A percentile compares a stretch with the other conserved stretches of the same genome.
phyloP scores from a whole-genome alignment of 176 grass and related monocot genomes.

The Olyra latifolia region DNA sequence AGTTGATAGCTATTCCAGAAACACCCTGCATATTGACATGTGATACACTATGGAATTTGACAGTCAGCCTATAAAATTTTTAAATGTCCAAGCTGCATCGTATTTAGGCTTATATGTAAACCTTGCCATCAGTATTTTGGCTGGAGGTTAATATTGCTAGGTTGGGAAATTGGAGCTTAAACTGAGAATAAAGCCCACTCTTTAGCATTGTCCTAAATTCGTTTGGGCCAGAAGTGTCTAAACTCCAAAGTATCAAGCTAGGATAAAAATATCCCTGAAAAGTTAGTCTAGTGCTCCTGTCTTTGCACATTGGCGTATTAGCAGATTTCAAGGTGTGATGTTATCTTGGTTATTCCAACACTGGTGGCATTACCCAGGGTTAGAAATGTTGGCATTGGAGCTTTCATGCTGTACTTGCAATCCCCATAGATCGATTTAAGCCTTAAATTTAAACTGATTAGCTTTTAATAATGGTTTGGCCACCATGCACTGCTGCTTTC shows the following conservation, averaged over 20 bases:
- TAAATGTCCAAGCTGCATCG: not conserved
- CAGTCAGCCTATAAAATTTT: not conserved
- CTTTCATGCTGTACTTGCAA: not conserved
- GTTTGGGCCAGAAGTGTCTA: not conserved
- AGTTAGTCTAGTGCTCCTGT: not conserved
- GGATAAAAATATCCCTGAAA: not conserved
- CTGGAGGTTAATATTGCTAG: not conserved
- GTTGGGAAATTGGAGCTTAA: slow-evolving; percentile 5
- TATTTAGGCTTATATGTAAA: not conserved
- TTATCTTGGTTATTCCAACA: not conserved
- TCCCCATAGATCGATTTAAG: not conserved
- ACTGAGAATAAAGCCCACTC: not conserved
- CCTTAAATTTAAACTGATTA: not conserved
- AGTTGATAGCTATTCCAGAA: not conserved
- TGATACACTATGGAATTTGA: slow-evolving; percentile 11
- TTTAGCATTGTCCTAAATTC: not conserved
- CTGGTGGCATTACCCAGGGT: not conserved
- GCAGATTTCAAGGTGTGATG: not conserved
- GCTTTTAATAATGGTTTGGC: not conserved
- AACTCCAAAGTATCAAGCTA: not conserved
- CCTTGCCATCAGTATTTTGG: not conserved
- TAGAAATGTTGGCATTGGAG: not conserved
- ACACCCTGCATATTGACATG: not conserved
- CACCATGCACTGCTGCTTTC: not conserved
- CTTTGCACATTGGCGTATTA: not conserved